These are phyloP conservation scores for Lepidium didymum DNA, from an alignment of 345 rosid genomes.

Conservation along the genomic window DNA sequence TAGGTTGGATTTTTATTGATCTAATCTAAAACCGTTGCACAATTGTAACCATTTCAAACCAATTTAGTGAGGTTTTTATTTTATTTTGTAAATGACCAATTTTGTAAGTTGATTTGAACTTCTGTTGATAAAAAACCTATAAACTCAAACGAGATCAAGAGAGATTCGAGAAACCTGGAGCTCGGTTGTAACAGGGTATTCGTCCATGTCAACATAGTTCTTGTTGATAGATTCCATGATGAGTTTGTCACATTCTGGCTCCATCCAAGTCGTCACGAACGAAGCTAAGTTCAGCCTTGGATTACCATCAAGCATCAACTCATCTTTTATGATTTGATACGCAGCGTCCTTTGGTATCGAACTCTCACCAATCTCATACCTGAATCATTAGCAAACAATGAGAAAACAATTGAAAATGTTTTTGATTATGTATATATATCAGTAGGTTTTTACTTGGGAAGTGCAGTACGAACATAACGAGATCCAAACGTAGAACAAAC, in stretches of 20 bases:
- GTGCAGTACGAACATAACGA: conserved; percentile 56
- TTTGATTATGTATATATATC: not conserved
- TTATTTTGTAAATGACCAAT: too few species aligned
- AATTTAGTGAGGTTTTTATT: not conserved
- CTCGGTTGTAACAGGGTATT: conserved; percentile 94
- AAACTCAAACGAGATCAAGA: conserved; percentile 1
- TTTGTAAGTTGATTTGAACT: not conserved
- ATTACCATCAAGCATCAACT: conserved; percentile 82
- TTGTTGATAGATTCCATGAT: conserved; percentile 85
- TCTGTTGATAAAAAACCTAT: not conserved
- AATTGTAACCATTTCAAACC: not conserved
- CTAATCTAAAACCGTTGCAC: too few species aligned
- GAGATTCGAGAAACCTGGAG: conserved; percentile 41
- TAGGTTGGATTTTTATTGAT: too few species aligned
- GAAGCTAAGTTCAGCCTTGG: conserved; percentile 91
- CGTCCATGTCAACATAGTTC: conserved; percentile 96
- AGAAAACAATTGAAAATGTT: not conserved
- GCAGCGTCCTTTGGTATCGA: conserved; percentile 97
- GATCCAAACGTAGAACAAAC: conserved; percentile 65
- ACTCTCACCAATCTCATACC: conserved; percentile 72
- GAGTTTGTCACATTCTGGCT: conserved; percentile 90
- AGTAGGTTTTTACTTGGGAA: conserved; percentile 43
- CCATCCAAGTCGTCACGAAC: conserved; percentile 95
- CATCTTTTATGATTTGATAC: conserved; percentile 80
- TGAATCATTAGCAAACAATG: not conserved